Evolutionary conservation across 306 rosid genomes (phyloP), one percentile per base, ranked within the genome.

Genomic region (Glycine latifolia): DNA sequence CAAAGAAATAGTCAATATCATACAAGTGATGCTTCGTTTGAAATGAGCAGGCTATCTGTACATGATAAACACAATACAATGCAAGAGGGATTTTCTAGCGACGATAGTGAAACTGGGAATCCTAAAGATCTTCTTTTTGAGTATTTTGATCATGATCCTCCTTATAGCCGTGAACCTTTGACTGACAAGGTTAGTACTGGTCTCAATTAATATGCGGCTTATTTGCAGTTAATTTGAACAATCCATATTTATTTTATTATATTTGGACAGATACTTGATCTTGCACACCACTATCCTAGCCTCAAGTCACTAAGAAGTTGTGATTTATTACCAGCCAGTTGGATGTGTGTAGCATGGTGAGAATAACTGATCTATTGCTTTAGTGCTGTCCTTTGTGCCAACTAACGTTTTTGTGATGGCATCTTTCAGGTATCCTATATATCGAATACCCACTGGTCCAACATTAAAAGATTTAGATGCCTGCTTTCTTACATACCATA

Each of bases 341-440:
- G 98, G 98, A 84, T 95, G 81, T 91, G 95, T 68, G 97, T 92
- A 59, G 98, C 97, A 48, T 95, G 98, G 98, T 95, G 84, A 78
- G 85, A 63, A 46, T 35, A 62, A 77, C 67, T 55, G 65, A 84
- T 77, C 20, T 77, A 35, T 55, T 71, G 55, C 37, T 76, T 11
- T 58, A 56, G 41, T 55, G n/a, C 48, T 83, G 68, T 61, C 63
- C 82, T 48, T 71, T 74, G 17, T 83, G 69, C 14, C 26, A 44
- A 65, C 67, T 89, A 62, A 86, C 78, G 20, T 68, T 62, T 15
- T 63, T 70, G 62, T 39, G 31, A 67, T 87, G 83, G 77, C 54
- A 76, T 52, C 76, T 81, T 86, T 81, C 82, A 95, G 98, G 98
- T 95, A 95, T 87, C 97, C 98, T 56, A 92, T 92, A 61, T 95